phyloP scores from a whole-genome alignment of 2,329 filamentous ascomycete genomes.

The Penicillium rolfsii region DNA sequence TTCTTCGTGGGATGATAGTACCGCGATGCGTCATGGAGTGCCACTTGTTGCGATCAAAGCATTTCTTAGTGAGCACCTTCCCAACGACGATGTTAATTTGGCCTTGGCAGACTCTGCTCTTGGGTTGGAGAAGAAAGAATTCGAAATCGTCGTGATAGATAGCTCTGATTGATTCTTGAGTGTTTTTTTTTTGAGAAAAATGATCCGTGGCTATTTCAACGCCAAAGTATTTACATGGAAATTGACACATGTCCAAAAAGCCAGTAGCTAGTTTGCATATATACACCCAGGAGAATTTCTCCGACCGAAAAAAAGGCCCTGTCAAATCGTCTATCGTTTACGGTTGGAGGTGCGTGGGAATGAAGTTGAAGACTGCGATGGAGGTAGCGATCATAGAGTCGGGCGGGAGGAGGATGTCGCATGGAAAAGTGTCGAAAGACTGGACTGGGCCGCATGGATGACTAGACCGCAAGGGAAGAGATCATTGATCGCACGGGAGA shows the following conservation, averaged over 20 bases:
- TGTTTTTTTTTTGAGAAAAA: neutral
- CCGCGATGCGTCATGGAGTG: conserved; percentile 56
- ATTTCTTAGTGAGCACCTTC: conserved; percentile 39
- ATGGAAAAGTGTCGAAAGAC: neutral
- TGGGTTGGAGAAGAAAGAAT: neutral
- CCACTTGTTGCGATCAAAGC: conserved; percentile 49
- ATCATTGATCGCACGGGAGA: neutral
- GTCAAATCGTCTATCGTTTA: conserved; percentile 1
- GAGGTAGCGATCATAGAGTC: neutral
- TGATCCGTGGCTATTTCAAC: neutral
- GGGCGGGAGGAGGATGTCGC: neutral
- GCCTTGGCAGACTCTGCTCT: neutral
- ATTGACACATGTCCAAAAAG: neutral
- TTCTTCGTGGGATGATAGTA: conserved; percentile 59
- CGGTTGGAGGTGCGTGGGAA: conserved; percentile 2
- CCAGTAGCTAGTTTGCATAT: conserved; percentile 5
- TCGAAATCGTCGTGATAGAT: conserved; percentile 4
- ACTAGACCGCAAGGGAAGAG: conserved; percentile 2
- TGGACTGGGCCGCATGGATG: neutral
- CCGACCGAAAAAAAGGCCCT: neutral
- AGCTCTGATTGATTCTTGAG: conserved; percentile 4
- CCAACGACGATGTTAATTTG: neutral
- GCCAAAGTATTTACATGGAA: neutral
- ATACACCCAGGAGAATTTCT: neutral
- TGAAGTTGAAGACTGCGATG: neutral